These are phyloP conservation scores for Jaminaea rosea DNA, from an alignment of 1,284 basidiomycete species.

Conservation along the genomic window DNA sequence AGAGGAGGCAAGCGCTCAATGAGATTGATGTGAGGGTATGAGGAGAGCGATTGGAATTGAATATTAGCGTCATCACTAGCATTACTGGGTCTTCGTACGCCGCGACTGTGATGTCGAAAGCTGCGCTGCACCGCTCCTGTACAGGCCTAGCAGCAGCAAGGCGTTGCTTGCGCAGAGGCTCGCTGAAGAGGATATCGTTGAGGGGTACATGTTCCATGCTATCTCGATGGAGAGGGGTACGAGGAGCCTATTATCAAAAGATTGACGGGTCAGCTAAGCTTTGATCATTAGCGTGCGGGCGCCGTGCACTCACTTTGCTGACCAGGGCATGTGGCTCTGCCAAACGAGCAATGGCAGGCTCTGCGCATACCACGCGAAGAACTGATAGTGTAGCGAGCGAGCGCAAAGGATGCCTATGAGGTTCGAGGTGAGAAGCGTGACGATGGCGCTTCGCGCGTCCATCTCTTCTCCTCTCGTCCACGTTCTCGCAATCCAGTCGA, in stretches of 20 bases:
- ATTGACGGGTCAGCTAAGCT: not conserved
- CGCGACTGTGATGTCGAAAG: too few species aligned
- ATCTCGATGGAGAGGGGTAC: conserved; percentile 10
- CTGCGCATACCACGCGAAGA: conserved; percentile 95
- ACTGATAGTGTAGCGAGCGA: conserved; percentile 95
- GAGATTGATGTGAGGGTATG: too few species aligned
- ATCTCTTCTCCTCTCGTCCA: too few species aligned
- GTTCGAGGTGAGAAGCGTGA: conserved; percentile 77
- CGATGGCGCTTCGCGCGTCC: conserved; percentile 72
- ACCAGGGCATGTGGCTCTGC: conserved; percentile 47
- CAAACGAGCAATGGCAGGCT: conserved; percentile 79
- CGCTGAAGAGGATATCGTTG: conserved; percentile 7
- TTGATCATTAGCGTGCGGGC: not conserved
- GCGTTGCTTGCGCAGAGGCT: conserved; percentile 2
- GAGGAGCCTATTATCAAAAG: conserved; percentile 1
- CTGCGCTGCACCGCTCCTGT: not conserved
- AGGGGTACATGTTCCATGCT: conserved; percentile 15
- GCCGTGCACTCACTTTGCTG: conserved; percentile 12
- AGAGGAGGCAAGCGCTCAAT: not conserved
- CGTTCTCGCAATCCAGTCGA: too few species aligned
- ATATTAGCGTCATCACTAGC: too few species aligned
- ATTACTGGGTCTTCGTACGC: too few species aligned
- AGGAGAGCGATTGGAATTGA: too few species aligned
- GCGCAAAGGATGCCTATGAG: conserved; percentile 84
- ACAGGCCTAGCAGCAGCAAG: conserved; percentile 4